These are phyloP conservation scores for Epicoccum sorghinum DNA, from an alignment of 2,329 filamentous ascomycete genomes.

Conservation along the genomic window DNA sequence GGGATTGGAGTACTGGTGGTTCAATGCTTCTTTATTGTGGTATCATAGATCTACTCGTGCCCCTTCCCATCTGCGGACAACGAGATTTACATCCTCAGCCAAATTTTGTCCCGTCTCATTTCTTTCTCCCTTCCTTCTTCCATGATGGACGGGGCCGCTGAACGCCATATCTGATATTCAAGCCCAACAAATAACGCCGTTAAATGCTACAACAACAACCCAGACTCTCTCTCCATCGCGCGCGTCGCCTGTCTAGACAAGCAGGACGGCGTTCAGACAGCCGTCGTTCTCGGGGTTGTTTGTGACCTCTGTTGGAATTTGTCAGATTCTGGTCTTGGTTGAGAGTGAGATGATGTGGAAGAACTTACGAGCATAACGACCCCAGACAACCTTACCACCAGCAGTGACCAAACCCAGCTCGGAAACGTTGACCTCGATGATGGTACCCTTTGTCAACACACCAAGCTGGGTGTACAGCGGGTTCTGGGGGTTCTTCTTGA, in stretches of 20 bases:
- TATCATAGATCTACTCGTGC: constrained; percentile 9
- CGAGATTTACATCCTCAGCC: constrained; percentile 13
- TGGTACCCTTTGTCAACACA: constrained; percentile 64
- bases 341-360: neutral
- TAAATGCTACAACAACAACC: constrained; percentile 9
- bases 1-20: neutral
- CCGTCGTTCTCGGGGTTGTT: constrained; percentile 50
- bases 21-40: constrained; percentile 8
- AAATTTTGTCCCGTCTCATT: neutral
- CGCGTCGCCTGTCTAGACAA: constrained; percentile 30
- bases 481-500: constrained; percentile 87
- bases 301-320: constrained; percentile 27
- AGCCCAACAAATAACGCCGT: constrained; percentile 13
- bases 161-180: constrained; percentile 5
- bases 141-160: neutral
- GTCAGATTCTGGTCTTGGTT: neutral
- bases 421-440: constrained; percentile 89
- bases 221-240: neutral
- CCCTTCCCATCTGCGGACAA: neutral
- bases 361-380: constrained; percentile 40
- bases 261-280: constrained; percentile 46
- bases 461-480: constrained; percentile 91
- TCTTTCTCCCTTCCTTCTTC: constrained; percentile 5
- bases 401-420: constrained; percentile 91
- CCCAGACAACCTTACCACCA: constrained; percentile 72